Evolutionary conservation across 1,284 basidiomycete genomes (phyloP).

Genomic region (Ustanciosporium gigantosporum): DNA sequence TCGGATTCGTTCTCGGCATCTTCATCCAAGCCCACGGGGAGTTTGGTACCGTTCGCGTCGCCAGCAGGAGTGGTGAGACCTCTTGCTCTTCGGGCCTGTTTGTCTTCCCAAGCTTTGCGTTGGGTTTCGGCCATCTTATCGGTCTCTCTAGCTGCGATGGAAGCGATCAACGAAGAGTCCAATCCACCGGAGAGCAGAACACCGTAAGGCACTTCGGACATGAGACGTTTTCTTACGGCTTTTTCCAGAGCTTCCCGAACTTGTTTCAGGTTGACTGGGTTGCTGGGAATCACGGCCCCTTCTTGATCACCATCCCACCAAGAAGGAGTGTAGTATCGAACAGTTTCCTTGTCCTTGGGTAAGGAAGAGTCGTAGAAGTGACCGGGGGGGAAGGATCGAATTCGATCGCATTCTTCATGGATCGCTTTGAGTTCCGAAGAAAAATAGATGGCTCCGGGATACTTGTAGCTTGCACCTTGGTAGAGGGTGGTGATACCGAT

Average conservation of each 20-base stretch:
- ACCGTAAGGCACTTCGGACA: slow-evolving; percentile 99
- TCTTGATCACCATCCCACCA: slow-evolving; percentile 65
- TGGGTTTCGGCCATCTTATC: slow-evolving; percentile 70
- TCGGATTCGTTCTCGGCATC: slow-evolving; percentile 56
- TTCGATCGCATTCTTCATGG: slow-evolving; percentile 87
- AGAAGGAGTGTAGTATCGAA: slow-evolving; percentile 60
- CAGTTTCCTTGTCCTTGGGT: slow-evolving; percentile 56
- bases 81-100: slow-evolving; percentile 50
- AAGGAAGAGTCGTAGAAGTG: slow-evolving; percentile 68
- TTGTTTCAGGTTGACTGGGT: slow-evolving; percentile 70
- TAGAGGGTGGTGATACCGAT: slow-evolving; percentile 98
- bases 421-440: slow-evolving; percentile 95
- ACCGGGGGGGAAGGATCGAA: slow-evolving; percentile 95
- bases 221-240: slow-evolving; percentile 91
- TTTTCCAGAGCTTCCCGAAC: slow-evolving; percentile 76
- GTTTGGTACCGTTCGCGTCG: slow-evolving; percentile 61
- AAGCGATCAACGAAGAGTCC: slow-evolving; percentile 92
- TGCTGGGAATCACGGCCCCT: slow-evolving; percentile 68
- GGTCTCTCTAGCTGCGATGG: slow-evolving; percentile 95
- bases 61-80: slow-evolving; percentile 53
- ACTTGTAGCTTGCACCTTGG: slow-evolving; percentile 86
- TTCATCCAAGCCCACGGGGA: slow-evolving; percentile 54
- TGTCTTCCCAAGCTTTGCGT: slow-evolving; percentile 67
- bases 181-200: slow-evolving; percentile 93
- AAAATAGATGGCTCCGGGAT: slow-evolving; percentile 85